Percentiles rank a stretch among this genome's conserved stretches.
Conservation (phyloP, 768 basidiomycete genomes). For the Pholiota molesta region DNA sequence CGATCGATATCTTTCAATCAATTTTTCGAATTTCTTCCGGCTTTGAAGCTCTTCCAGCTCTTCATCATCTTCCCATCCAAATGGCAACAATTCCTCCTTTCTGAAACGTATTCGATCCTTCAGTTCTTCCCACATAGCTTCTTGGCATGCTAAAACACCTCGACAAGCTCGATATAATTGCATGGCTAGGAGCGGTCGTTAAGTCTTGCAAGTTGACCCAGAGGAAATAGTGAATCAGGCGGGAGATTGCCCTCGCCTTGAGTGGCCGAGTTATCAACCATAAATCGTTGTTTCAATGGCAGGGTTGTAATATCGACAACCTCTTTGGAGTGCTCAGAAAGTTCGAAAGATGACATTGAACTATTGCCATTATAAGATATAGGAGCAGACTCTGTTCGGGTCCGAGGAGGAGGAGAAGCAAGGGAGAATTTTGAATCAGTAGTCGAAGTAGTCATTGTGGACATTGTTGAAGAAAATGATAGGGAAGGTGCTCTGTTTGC, state of each 20-base stretch:
- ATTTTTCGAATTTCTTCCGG: slow-evolving; percentile 59
- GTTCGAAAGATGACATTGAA: slow-evolving; percentile 20
- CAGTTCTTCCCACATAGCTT: slow-evolving; percentile 79
- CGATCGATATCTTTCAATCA: slow-evolving; percentile 61
- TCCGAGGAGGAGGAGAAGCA: slow-evolving; percentile 27
- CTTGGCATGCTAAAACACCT: slow-evolving; percentile 64
- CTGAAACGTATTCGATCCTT: slow-evolving; percentile 62
- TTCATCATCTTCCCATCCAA: slow-evolving; percentile 75
- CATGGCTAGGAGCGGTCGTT: slow-evolving; percentile 71
- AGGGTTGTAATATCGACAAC: slow-evolving; percentile 18
- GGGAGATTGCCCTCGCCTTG: slow-evolving; percentile 42
- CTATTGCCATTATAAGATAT: slow-evolving; percentile 32
- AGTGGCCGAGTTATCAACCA: slow-evolving; percentile 49
- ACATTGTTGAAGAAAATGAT: slow-evolving; percentile 55
- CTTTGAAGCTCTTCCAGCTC: slow-evolving; percentile 60
- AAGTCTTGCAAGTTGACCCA: slow-evolving; percentile 46
- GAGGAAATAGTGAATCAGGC: slow-evolving; percentile 36
- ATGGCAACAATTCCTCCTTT: slow-evolving; percentile 50
- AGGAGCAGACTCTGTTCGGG: slow-evolving; percentile 36
- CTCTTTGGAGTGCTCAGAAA: slow-evolving; percentile 1
- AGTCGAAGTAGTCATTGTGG: slow-evolving; percentile 40
- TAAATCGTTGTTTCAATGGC: slow-evolving; percentile 41
- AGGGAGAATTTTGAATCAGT: slow-evolving; percentile 28
- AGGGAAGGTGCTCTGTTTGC: slow-evolving; percentile 45
- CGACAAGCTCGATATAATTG: slow-evolving; percentile 70